Evolutionary conservation across 2,329 filamentous ascomycete genomes (phyloP).

Genomic region (Endoconidiophora polonica): DNA sequence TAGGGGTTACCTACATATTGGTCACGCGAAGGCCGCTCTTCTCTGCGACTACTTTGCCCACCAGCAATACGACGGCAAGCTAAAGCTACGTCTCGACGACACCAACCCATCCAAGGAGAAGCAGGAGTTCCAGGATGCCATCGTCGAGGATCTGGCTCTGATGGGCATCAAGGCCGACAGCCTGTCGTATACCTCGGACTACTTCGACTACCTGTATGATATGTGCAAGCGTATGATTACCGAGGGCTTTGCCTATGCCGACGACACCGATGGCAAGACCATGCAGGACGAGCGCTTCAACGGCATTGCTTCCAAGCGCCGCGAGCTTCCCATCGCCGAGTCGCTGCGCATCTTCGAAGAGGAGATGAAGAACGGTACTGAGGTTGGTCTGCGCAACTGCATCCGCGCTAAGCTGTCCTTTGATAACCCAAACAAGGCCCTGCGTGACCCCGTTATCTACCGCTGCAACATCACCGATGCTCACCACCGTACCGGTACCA

Average conservation of each 20-base stretch:
- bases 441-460: conserved; percentile 95
- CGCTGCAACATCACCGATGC: conserved; percentile 57
- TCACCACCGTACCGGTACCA: conserved; percentile 63
- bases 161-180: conserved; percentile 85
- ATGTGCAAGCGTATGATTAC: conserved; percentile 72
- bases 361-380: conserved; percentile 78
- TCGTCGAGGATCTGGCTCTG: conserved; percentile 75
- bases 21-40: conserved; percentile 83
- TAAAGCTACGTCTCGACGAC: conserved; percentile 88
- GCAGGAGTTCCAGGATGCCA: conserved; percentile 86
- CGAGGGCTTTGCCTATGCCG: conserved; percentile 77
- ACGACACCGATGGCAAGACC: conserved; percentile 79
- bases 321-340: conserved; percentile 65
- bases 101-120: conserved; percentile 97
- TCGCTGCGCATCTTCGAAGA: conserved; percentile 72
- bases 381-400: conserved; percentile 69
- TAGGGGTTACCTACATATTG: conserved; percentile 79
- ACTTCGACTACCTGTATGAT: conserved; percentile 84
- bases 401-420: conserved; percentile 88
- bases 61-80: conserved; percentile 76
- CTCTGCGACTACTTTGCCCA: conserved; percentile 96
- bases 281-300: conserved; percentile 77
- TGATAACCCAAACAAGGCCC: conserved; percentile 85
- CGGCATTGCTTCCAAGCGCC: conserved; percentile 64
- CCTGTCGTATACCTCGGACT: conserved; percentile 82